Conservation (phyloP, 1,139 yeast genomes). For the Pichia sp. region DNA sequence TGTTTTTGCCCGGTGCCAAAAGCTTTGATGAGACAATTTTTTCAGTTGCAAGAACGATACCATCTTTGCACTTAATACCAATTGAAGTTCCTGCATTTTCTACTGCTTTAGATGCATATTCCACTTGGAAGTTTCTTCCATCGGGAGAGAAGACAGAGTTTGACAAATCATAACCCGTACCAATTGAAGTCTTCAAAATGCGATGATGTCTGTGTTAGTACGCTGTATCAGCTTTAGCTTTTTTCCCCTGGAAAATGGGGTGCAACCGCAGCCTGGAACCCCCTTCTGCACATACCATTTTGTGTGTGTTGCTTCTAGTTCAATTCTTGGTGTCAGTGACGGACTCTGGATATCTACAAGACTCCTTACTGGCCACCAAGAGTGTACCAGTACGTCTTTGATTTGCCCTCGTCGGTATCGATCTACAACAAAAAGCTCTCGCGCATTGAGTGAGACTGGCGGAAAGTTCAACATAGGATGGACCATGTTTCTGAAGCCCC, state of each 20-base stretch:
- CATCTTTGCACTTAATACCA: constrained; percentile 89
- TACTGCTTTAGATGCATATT: constrained; percentile 95
- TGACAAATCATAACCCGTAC: constrained; percentile 95
- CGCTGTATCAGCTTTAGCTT: no score
- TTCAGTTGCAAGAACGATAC: constrained; percentile 94
- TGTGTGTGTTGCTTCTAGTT: not conserved
- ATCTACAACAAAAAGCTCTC: not conserved
- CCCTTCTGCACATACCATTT: constrained; percentile 14
- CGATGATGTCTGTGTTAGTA: not conserved
- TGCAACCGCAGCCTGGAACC: not conserved
- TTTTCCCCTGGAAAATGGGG: no score
- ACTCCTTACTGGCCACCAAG: no score
- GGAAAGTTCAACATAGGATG: not conserved
- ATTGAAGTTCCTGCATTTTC: constrained; percentile 95
- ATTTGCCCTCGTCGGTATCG: constrained; percentile 8
- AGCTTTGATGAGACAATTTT: constrained; percentile 83
- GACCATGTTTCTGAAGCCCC: not conserved
- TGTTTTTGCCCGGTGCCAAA: constrained; percentile 83
- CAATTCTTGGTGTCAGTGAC: not conserved
- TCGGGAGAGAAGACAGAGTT: constrained; percentile 80
- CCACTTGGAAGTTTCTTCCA: constrained; percentile 98
- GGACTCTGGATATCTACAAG: no score
- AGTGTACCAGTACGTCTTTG: not conserved
- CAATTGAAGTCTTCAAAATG: constrained; percentile 71
- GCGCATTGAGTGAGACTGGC: not conserved